phyloP scores from a whole-genome alignment of 2,329 filamentous ascomycete genomes.

The Dichotomopilus funicola region DNA sequence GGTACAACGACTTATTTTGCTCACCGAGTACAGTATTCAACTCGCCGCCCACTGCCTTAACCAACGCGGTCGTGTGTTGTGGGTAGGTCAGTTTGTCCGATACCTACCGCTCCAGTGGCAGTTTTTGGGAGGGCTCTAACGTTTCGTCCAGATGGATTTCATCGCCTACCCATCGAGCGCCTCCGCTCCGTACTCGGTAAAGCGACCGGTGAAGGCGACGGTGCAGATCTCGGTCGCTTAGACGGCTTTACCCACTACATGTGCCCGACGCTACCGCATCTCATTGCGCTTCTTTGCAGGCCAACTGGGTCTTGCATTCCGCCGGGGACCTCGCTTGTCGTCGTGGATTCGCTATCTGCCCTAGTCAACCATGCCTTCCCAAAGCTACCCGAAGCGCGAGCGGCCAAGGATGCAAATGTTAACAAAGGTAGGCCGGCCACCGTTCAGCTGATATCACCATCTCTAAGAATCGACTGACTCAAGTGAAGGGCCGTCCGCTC shows the following conservation, averaged over 20 bases:
- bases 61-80: conserved; percentile 60
- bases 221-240: conserved; percentile 18
- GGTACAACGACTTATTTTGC: neutral
- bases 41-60: conserved; percentile 57
- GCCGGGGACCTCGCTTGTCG: conserved; percentile 55
- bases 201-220: conserved; percentile 7
- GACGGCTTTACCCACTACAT: conserved; percentile 42
- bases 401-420: conserved; percentile 31
- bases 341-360: conserved; percentile 73
- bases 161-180: conserved; percentile 35
- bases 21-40: conserved; percentile 54
- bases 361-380: conserved; percentile 74
- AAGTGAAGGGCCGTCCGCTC: conserved; percentile 13
- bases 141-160: conserved; percentile 38
- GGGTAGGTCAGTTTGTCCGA: conserved; percentile 62
- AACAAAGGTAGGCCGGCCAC: conserved; percentile 32
- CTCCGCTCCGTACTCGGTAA: conserved; percentile 27
- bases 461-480: conserved; percentile 8
- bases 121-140: conserved; percentile 1
- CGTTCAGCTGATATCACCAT: neutral
- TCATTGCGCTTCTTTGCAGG: conserved; percentile 66
- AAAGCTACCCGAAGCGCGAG: conserved; percentile 41
- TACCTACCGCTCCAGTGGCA: conserved; percentile 11
- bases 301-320: conserved; percentile 60
- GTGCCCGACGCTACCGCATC: conserved; percentile 59